Conservation (phyloP, 192 early-diverging fungal genomes). For the Coemansia erecta region DNA sequence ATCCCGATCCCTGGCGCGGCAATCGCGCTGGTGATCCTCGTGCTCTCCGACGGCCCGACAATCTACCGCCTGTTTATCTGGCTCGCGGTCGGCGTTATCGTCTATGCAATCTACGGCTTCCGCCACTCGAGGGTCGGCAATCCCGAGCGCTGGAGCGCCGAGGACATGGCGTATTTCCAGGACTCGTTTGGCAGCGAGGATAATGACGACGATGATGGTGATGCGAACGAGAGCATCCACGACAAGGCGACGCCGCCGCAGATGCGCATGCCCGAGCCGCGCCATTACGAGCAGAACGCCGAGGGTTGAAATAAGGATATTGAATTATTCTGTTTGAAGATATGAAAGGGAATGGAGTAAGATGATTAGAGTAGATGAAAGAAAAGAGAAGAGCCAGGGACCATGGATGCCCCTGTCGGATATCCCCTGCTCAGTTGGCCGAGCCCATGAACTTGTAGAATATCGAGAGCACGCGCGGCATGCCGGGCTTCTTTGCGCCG, state of each 20-base stretch:
- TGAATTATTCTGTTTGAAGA: not conserved
- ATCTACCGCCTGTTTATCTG: constrained; percentile 76
- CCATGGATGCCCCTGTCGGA: too few relatives aligned
- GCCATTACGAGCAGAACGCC: not conserved
- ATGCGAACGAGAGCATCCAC: not conserved
- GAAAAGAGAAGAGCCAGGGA: constrained; percentile 1
- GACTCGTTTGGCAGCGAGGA: constrained; percentile 17
- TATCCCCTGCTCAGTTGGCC: not conserved
- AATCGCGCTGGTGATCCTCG: constrained; percentile 63
- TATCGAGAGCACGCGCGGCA: constrained; percentile 43
- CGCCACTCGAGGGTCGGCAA: constrained; percentile 64
- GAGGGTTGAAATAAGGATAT: not conserved
- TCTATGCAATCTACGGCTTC: constrained; percentile 72
- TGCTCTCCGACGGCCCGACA: constrained; percentile 61
- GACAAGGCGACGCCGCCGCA: not conserved
- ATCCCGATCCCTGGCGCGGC: constrained; percentile 65
- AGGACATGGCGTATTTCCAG: constrained; percentile 47
- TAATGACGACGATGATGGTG: too few relatives aligned
- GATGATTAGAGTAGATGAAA: not conserved
- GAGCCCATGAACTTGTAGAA: constrained; percentile 48
- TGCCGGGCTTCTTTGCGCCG: constrained; percentile 8
- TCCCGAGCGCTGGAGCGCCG: constrained; percentile 46
- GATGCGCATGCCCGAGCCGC: too few relatives aligned
- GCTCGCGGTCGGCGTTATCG: constrained; percentile 72
- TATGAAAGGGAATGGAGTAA: too few relatives aligned